Evolutionary conservation across 106 monocot species (phyloP), one percentile per base, ranked within the genome.

Genomic region (Dendrobium chrysotoxum): DNA sequence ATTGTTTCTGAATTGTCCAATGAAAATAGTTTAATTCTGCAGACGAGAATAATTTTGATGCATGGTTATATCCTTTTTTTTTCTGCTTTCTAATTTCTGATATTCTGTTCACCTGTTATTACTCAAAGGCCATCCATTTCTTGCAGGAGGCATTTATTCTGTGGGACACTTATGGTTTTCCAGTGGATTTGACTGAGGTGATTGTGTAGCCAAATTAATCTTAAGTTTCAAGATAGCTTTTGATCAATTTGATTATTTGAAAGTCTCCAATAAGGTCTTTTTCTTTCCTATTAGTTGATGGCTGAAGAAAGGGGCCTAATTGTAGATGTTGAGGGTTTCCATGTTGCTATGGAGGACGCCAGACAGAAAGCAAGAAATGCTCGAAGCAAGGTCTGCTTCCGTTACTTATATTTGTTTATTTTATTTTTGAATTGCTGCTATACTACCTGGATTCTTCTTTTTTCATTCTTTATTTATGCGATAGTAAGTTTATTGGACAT

Each of bases 111-210:
- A 65, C 64, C 57, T 65, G 4, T 28, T 28, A 70, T 70, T 70
- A 70, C 70, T 70, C 25, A 70, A 70, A 70, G 15, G 35, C 70
- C 12, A 70, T 70, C 6, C 11, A 76, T 76, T 45, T 76, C 28
- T 80, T 90, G 75, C 92, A 98, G 97, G 97, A 91, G 75, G 94
- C 94, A 30, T 98, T 98, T 87, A 71, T 98, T 81, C 78, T 98
- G 42, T 98, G 97, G 97, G 94, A 94, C 75, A 98, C 94, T 4
- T 98, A 88, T 87, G 97, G 97, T 12, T 98, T 95, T 85, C 97
- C 97, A 79, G 53, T 98, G 72, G 97, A 98, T 88, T 86, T 98
- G 80, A 98, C 97, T 78, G 92, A 98, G 92, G 97, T 95, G 77
- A 77, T 40, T 26, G 35, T 42, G 35, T 31, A 25, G 7, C 61